Base-by-base conservation (phyloP, 2,329 filamentous ascomycete species). In the Leptosphaerulina australis region DNA sequence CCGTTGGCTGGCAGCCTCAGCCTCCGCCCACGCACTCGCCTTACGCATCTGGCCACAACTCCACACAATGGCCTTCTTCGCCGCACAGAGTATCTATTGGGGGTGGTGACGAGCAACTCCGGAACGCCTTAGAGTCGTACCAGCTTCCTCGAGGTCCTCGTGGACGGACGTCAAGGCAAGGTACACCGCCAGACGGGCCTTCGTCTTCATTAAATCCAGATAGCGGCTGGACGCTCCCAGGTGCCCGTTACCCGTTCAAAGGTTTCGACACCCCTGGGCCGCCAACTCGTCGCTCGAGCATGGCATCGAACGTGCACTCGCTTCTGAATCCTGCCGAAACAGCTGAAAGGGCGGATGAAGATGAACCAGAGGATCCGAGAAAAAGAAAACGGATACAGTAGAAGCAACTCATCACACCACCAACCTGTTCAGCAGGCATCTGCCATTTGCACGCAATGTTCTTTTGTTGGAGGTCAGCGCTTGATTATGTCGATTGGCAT, bases 271-370 rank as follows among this genome's bases (percentile, higher is more conserved):
- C 77, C 29, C 77, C 79, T 3, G 81, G 78, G 0, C 84, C 86
- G 3, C 83, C 83, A n/a, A 88, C 85, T 6, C 75, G 86, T 45
- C 78, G 86, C 53, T 85, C 83, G 20, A 88, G 85, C 63, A 88
- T 88, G 86, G 86, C 86, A 5, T 87, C 85, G 59, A 88, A 86
- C 59, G 82, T 87, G 17, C 84, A 87, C 66, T 84, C 81, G 5
- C 70, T 88, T 18, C 76, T 88, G 1, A 88, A 88, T 59, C 86
- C 86, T 5, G 83, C 85, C 11, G 85, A 87, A 58, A 88, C 85
- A 1, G 83, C 81, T 2, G 86, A 88, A 69, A 73, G 84, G 50
- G 81, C 83, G 15, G 84, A 85, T 35, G 85, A 87, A 65, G 85
- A 88, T 50, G 78, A 84, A 50, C 76, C 78, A 18, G 76, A 78